phyloP scores from a whole-genome alignment of 2,329 filamentous ascomycete species.

The Plenodomus tracheiphilus region DNA sequence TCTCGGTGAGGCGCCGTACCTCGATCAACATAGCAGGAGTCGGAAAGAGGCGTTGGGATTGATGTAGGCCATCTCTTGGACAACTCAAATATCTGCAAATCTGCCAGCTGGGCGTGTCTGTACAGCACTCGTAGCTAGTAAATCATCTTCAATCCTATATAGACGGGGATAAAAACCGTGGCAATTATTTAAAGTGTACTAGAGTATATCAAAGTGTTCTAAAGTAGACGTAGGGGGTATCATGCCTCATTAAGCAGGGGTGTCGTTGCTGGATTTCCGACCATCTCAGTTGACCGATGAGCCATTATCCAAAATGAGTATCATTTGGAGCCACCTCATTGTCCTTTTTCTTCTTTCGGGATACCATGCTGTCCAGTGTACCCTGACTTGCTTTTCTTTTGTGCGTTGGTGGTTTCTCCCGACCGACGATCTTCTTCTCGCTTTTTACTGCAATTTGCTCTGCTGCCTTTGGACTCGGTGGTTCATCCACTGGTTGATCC shows the following conservation, averaged over 20 bases:
- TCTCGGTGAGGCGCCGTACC: conserved; percentile 61
- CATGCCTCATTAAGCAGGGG: too few species aligned
- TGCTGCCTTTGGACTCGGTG: conserved; percentile 13
- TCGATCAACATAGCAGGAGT: conserved; percentile 55
- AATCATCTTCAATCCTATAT: too few species aligned
- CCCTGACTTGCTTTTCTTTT: conserved; percentile 59
- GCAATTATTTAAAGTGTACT: too few species aligned
- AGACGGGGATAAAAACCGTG: too few species aligned
- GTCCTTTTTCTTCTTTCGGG: conserved; percentile 36
- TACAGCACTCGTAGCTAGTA: too few species aligned
- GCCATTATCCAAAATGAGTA: conserved; percentile 11
- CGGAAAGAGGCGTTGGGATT: conserved; percentile 48
- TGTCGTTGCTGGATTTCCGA: too few species aligned
- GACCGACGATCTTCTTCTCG: conserved; percentile 60
- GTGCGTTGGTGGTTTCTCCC: conserved; percentile 59
- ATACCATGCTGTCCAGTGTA: conserved; percentile 41
- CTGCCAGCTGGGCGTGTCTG: too few species aligned
- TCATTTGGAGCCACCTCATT: conserved; percentile 18
- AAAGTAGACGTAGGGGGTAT: too few species aligned
- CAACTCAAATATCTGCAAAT: too few species aligned
- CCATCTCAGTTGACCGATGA: too few species aligned
- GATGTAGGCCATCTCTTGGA: too few species aligned
- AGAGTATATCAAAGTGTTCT: too few species aligned
- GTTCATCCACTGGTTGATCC: conserved; percentile 3
- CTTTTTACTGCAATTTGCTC: conserved; percentile 56